These are phyloP conservation scores for Abelmoschus esculentus DNA, from an alignment of 345 rosid species.

Conservation along the genomic window DNA sequence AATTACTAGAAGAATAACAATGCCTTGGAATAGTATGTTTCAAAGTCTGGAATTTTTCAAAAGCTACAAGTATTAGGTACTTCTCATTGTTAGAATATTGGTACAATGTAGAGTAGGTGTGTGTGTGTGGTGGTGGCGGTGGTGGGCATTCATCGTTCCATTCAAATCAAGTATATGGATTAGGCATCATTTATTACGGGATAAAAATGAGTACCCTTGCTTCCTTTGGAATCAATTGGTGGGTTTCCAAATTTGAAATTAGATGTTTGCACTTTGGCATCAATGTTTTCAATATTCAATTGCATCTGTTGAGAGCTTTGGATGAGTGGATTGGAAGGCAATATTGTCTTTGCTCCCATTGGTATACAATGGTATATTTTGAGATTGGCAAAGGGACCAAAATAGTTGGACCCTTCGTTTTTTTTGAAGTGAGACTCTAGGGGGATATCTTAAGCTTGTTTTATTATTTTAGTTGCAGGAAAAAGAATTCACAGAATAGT, in stretches of 20 bases:
- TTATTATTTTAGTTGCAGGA: not conserved
- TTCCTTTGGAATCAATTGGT: not conserved
- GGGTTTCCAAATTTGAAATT: not conserved
- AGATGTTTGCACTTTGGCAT: not conserved
- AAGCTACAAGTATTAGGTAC: not conserved
- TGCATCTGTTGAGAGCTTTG: not conserved
- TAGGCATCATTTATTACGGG: not conserved
- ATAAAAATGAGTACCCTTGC: not conserved
- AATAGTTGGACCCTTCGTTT: not conserved
- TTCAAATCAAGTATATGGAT: not conserved
- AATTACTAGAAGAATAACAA: not conserved
- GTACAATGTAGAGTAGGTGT: not conserved
- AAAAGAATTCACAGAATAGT: not conserved
- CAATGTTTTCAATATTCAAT: not conserved
- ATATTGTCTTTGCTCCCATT: not conserved
- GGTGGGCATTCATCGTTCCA: not conserved
- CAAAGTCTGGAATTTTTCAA: not conserved
- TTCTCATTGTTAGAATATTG: not conserved
- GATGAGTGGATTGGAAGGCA: not conserved
- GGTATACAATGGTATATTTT: not conserved
- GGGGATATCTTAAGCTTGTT: not conserved
- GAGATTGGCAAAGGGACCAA: not conserved
- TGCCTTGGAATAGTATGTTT: not conserved
- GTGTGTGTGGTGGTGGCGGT: too few relatives aligned
- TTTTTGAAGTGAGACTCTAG: not conserved